phyloP scores from a whole-genome alignment of 371 early-diverging fungal genomes.

The Circinella minor region DNA sequence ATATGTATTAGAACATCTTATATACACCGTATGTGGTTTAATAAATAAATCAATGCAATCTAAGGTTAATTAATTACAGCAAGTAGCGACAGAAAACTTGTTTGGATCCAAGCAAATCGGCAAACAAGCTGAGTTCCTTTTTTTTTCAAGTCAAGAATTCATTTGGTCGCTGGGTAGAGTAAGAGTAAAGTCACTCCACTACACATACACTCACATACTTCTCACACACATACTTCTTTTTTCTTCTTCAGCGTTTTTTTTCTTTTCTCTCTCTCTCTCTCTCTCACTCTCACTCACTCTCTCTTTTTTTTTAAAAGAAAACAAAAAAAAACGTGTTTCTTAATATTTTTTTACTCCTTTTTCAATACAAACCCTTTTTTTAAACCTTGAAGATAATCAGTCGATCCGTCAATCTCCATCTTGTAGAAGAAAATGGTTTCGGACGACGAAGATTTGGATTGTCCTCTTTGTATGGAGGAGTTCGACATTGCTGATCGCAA shows the following conservation, averaged over 20 bases:
- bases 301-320: neutral
- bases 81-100: too few relatives aligned
- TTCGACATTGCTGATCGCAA: conserved; percentile 82
- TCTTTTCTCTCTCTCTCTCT: too few relatives aligned
- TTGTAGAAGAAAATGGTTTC: conserved; percentile 33
- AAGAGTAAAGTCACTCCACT: too few relatives aligned
- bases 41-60: too few relatives aligned
- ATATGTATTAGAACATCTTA: too few relatives aligned
- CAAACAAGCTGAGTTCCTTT: too few relatives aligned
- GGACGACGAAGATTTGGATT: conserved; percentile 80
- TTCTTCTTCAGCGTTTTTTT: neutral
- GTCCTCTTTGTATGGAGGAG: conserved; percentile 91
- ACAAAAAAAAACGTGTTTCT: too few relatives aligned
- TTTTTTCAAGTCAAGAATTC: too few relatives aligned
- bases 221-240: conserved; percentile 2
- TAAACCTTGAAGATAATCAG: neutral
- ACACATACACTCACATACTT: neutral
- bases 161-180: too few relatives aligned
- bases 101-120: too few relatives aligned
- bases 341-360: neutral
- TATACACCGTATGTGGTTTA: too few relatives aligned
- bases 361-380: neutral
- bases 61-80: too few relatives aligned
- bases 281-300: neutral
- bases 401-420: conserved; percentile 10